Conservation (phyloP, 768 basidiomycete genomes). For the Amanita pallidorosea region DNA sequence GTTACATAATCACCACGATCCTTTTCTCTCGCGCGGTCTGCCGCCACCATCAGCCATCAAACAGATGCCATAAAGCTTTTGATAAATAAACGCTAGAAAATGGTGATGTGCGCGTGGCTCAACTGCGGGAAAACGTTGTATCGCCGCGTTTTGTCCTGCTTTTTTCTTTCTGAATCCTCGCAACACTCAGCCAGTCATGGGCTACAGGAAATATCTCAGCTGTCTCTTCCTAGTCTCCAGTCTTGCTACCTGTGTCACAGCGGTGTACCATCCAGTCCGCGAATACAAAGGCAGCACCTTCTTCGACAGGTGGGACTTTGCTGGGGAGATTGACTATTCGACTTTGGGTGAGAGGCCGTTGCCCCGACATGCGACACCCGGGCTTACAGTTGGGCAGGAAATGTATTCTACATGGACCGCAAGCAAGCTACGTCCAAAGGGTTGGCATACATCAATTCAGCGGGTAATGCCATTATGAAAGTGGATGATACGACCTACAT, state of each 20-base stretch:
- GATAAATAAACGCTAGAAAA: too few species aligned
- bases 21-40: too few species aligned
- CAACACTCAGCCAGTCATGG: neutral
- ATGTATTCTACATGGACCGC: slow-evolving; percentile 36
- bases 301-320: slow-evolving; percentile 47
- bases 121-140: neutral
- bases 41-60: too few species aligned
- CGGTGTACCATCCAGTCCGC: slow-evolving; percentile 24
- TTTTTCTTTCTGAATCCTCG: neutral
- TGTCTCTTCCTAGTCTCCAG: neutral
- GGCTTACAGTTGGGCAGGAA: neutral
- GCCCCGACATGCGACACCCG: too few species aligned
- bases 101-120: too few species aligned
- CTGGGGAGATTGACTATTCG: slow-evolving; percentile 31
- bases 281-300: slow-evolving; percentile 39
- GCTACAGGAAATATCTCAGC: neutral
- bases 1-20: too few species aligned
- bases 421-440: slow-evolving; percentile 32
- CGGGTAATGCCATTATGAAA: slow-evolving; percentile 57
- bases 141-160: neutral
- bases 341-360: slow-evolving; percentile 23
- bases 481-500: slow-evolving; percentile 64
- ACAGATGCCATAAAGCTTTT: too few species aligned
- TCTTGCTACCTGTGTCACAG: slow-evolving; percentile 10
- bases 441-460: slow-evolving; percentile 51